phyloP scores from a whole-genome alignment of 345 rosid genomes.

The Hypericum androsaemum region DNA sequence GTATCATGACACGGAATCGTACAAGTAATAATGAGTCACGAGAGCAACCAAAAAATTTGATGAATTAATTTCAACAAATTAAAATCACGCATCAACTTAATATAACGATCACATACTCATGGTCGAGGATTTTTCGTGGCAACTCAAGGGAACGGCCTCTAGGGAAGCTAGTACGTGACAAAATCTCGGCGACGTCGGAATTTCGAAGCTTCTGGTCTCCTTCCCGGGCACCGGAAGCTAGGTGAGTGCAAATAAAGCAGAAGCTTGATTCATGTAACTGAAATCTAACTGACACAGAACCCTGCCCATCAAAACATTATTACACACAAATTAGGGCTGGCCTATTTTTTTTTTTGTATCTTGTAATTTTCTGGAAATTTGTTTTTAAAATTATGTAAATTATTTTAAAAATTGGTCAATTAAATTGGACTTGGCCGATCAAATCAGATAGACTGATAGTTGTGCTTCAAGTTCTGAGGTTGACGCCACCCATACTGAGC shows the following conservation, averaged over 20 bases:
- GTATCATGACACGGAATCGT: no score
- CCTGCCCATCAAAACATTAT: constrained; percentile 27
- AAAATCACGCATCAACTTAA: no score
- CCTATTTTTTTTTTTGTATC: not conserved
- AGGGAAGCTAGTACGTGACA: constrained; percentile 56
- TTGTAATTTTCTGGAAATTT: not conserved
- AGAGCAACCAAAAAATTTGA: no score
- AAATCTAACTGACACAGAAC: constrained; percentile 72
- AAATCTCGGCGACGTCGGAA: constrained; percentile 48
- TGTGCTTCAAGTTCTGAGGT: no score
- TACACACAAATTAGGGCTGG: not conserved
- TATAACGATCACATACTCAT: constrained; percentile 41
- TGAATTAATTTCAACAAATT: no score
- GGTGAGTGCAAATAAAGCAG: constrained; percentile 72
- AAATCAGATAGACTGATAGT: no score
- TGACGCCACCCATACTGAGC: no score
- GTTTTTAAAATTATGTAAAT: no score
- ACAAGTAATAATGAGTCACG: no score
- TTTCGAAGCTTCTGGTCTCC: constrained; percentile 64
- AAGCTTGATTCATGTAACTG: constrained; percentile 57
- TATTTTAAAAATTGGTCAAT: no score
- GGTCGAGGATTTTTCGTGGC: constrained; percentile 59
- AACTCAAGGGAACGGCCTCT: constrained; percentile 37
- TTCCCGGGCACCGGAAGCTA: constrained; percentile 77
- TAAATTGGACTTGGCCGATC: no score